These are phyloP conservation scores for Crassisporium funariophilum DNA, from an alignment of 768 basidiomycete genomes.

Conservation along the genomic window DNA sequence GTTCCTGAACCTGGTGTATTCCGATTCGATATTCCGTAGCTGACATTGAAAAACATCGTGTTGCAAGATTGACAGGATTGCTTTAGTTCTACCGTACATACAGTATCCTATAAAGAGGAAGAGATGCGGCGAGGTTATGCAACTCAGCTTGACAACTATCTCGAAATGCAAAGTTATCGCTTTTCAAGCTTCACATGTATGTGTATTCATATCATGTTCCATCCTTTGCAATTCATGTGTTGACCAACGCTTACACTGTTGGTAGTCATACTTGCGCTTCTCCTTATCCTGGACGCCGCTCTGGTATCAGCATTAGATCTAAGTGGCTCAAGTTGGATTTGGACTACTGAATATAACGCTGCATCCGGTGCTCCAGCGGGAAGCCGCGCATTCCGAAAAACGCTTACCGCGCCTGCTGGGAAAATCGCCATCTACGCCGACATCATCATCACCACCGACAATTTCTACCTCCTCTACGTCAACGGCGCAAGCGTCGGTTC, in stretches of 20 bases:
- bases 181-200: no score
- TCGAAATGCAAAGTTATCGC: no score
- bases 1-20: no score
- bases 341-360: slow-evolving; percentile 4
- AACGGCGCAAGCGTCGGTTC: slow-evolving; percentile 20
- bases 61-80: background rate
- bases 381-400: slow-evolving; percentile 22
- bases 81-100: background rate
- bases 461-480: slow-evolving; percentile 25
- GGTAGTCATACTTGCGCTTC: no score
- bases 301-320: no score
- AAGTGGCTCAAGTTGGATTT: slow-evolving; percentile 6
- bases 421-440: slow-evolving; percentile 18
- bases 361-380: slow-evolving; percentile 11
- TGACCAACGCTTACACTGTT: no score
- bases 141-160: no score
- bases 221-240: no score
- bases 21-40: no score
- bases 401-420: slow-evolving; percentile 9
- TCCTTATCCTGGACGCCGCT: no score
- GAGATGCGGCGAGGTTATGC: slow-evolving; percentile 1
- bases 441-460: slow-evolving; percentile 23
- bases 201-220: no score
- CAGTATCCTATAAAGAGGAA: background rate
- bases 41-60: slow-evolving; percentile 1